These are phyloP conservation scores for Clarireedia paspali DNA, from an alignment of 2,329 filamentous ascomycete genomes.

Conservation along the genomic window DNA sequence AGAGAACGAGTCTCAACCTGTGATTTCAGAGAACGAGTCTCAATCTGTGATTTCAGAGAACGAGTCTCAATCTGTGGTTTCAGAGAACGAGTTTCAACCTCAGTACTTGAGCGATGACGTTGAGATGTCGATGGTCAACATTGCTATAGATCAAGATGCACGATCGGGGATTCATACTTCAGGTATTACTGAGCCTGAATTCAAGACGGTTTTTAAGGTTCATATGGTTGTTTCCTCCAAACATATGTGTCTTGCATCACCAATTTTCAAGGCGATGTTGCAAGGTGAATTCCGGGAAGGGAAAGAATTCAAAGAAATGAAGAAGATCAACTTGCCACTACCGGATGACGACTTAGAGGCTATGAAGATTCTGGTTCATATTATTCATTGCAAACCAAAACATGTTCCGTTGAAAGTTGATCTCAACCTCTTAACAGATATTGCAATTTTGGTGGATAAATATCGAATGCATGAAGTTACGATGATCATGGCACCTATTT, in stretches of 20 bases:
- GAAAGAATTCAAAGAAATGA: neutral
- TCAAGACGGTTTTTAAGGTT: neutral
- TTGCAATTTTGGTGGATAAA: neutral
- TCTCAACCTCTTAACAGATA: neutral
- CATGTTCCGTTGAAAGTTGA: neutral
- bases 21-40: too few species aligned
- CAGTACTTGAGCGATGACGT: too few species aligned
- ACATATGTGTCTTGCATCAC: constrained; percentile 1
- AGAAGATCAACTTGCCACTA: neutral
- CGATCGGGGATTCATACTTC: neutral
- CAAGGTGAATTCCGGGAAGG: neutral
- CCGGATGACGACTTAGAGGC: neutral
- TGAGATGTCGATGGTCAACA: too few species aligned
- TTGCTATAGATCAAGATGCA: too few species aligned
- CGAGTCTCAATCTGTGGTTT: neutral
- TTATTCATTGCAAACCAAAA: neutral
- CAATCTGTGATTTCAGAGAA: too few species aligned
- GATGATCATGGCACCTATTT: neutral
- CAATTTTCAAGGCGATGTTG: neutral
- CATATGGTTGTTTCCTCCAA: neutral
- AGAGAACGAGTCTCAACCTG: neutral
- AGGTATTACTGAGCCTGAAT: neutral
- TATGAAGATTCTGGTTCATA: neutral
- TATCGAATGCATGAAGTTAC: neutral
- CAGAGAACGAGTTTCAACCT: too few species aligned